Base-by-base conservation (phyloP, 208 protist species). In the Naegleria lovaniensis region DNA sequence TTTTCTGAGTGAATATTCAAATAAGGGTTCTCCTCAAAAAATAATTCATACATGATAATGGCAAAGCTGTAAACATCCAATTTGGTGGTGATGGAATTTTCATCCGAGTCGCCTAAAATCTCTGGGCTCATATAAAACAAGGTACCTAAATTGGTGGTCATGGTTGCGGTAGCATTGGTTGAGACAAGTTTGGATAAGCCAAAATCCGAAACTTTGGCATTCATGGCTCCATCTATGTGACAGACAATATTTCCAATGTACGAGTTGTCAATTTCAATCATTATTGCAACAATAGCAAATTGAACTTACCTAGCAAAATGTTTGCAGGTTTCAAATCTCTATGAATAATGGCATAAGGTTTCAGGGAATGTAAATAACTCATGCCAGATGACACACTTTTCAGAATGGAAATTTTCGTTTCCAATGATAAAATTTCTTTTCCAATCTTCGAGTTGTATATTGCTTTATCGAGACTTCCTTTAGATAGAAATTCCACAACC, bases 231-330 rank as follows among this genome's bases (percentile, higher is more conserved):
- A 48, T 48, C 43, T 48, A 9, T 48, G 43, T n/a, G n/a, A n/a
- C n/a, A n/a, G n/a, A n/a, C n/a, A n/a, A n/a, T n/a, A n/a, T n/a
- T n/a, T n/a, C n/a, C n/a, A n/a, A n/a, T n/a, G n/a, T n/a, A n/a
- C n/a, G n/a, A n/a, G n/a, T n/a, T n/a, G n/a, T n/a, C n/a, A n/a
- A n/a, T n/a, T n/a, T n/a, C n/a, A n/a, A n/a, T n/a, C n/a, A n/a
- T n/a, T n/a, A n/a, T n/a, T n/a, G n/a, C n/a, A n/a, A n/a, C n/a
- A n/a, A n/a, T n/a, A n/a, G n/a, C n/a, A n/a, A n/a, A n/a, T n/a
- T n/a, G n/a, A n/a, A 48, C 43, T 9, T 94, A 19, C 93, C 95
- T 38, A 83, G 0, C 15, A 92, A 39, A 83, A 92, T 89, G 55
- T 92, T 91, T 0, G 15, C 89, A 59, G 88, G 13, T 88, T 91